Evolutionary conservation across 164 flowering plant genomes (phyloP).

Genomic region (Stephania yunnanensis): DNA sequence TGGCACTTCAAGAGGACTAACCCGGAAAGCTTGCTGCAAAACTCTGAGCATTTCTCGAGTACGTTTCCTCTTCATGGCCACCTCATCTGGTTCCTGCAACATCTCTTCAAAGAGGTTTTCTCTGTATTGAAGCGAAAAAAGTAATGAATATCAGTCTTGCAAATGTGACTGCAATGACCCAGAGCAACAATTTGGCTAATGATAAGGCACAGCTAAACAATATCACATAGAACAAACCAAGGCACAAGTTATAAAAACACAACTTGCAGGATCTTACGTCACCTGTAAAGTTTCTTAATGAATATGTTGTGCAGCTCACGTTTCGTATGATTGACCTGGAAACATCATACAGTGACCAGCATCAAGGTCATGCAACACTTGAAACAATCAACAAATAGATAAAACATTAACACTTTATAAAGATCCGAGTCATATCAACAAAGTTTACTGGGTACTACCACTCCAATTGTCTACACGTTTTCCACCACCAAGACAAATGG

Average conservation of each 20-base stretch:
- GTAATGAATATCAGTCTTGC: neutral
- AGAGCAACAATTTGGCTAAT: neutral
- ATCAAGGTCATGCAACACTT: neutral
- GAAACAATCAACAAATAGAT: neutral
- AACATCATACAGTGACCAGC: conserved; percentile 5
- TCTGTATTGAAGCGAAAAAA: conserved; percentile 36
- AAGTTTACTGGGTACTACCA: neutral
- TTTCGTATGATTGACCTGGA: conserved; percentile 89
- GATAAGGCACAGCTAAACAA: neutral
- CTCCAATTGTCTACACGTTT: neutral
- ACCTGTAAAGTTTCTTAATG: conserved; percentile 96
- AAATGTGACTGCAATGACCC: neutral
- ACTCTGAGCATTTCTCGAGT: conserved; percentile 71
- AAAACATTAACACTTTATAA: neutral
- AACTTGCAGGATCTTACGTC: neutral
- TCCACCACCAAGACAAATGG: neutral
- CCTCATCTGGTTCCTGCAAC: conserved; percentile 94
- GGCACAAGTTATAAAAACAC: neutral
- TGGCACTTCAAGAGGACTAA: conserved; percentile 21
- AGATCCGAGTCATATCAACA: neutral
- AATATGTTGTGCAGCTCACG: conserved; percentile 94
- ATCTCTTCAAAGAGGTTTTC: conserved; percentile 92
- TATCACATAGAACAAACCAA: neutral
- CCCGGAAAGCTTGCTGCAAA: conserved; percentile 92
- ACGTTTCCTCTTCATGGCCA: conserved; percentile 81